These are phyloP conservation scores for Talaromyces stipitatus DNA, from an alignment of 495 filamentous ascomycete species.

Conservation along the genomic window DNA sequence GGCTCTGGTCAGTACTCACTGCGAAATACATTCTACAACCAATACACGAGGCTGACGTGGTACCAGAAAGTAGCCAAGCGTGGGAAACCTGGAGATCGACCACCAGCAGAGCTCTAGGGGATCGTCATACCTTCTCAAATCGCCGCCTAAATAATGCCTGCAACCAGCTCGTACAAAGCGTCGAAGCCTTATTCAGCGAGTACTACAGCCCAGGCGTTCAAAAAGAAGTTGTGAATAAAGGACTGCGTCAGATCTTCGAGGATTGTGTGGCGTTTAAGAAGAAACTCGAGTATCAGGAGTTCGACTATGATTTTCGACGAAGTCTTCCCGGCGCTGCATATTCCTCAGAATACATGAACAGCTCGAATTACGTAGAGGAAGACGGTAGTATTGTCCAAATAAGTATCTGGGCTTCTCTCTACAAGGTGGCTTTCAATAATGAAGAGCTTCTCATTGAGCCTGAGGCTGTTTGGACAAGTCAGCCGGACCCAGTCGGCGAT, in stretches of 20 bases:
- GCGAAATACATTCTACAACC: background rate
- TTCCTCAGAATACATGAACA: background rate
- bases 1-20: background rate
- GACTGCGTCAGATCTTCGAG: background rate
- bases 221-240: background rate
- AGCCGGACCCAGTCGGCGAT: background rate
- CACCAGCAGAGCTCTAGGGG: constrained; percentile 5
- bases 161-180: background rate
- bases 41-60: background rate
- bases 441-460: background rate
- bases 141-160: background rate
- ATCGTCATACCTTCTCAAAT: background rate
- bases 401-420: background rate
- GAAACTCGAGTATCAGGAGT: constrained; percentile 14
- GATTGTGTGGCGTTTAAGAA: constrained; percentile 14
- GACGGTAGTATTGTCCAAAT: background rate
- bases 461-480: background rate
- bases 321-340: background rate
- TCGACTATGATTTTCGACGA: constrained; percentile 11
- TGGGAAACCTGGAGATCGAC: constrained; percentile 12
- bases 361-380: background rate
- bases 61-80: constrained; percentile 3
- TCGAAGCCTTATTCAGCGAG: background rate
- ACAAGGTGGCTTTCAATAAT: background rate
- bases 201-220: background rate